These are phyloP conservation scores for Protomyces arabidopsidicola DNA, from an alignment of 1,139 yeast species.

Conservation along the genomic window DNA sequence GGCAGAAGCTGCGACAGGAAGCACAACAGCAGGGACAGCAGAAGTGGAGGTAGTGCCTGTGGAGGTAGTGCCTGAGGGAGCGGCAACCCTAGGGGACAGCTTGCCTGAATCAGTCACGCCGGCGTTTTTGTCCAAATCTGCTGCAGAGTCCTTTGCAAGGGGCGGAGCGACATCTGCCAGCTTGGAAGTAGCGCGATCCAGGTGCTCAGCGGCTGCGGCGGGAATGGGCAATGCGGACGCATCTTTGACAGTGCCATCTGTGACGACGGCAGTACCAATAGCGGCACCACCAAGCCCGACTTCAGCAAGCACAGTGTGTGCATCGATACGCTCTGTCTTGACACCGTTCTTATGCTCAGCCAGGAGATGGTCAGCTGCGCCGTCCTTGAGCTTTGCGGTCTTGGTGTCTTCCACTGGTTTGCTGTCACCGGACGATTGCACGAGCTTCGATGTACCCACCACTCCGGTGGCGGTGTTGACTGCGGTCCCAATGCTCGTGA, in stretches of 20 bases:
- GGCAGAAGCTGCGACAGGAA: background rate
- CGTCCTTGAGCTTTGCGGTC: slow-evolving; percentile 14
- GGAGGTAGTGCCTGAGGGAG: background rate
- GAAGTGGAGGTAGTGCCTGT: background rate
- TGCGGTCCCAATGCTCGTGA: slow-evolving; percentile 22
- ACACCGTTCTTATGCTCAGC: slow-evolving; percentile 17
- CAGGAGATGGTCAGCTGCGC: slow-evolving; percentile 7
- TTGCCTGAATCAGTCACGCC: background rate
- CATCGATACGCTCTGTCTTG: slow-evolving; percentile 22
- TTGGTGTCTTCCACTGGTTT: slow-evolving; percentile 15
- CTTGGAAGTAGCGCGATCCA: background rate
- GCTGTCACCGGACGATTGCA: slow-evolving; percentile 5
- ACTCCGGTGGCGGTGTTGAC: slow-evolving; percentile 23
- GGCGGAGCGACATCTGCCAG: background rate
- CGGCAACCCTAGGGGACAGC: background rate
- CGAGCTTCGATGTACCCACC: slow-evolving; percentile 21
- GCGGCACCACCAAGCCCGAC: slow-evolving; percentile 25
- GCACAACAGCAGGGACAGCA: background rate
- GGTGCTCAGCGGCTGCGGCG: slow-evolving; percentile 25
- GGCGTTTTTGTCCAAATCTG: background rate
- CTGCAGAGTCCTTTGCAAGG: background rate
- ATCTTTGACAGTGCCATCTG: slow-evolving; percentile 12
- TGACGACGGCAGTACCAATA: slow-evolving; percentile 22
- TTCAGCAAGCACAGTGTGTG: slow-evolving; percentile 24
- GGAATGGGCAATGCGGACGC: slow-evolving; percentile 2